phyloP scores from a whole-genome alignment of 495 filamentous ascomycete genomes.

The Recurvomyces mirabilis region DNA sequence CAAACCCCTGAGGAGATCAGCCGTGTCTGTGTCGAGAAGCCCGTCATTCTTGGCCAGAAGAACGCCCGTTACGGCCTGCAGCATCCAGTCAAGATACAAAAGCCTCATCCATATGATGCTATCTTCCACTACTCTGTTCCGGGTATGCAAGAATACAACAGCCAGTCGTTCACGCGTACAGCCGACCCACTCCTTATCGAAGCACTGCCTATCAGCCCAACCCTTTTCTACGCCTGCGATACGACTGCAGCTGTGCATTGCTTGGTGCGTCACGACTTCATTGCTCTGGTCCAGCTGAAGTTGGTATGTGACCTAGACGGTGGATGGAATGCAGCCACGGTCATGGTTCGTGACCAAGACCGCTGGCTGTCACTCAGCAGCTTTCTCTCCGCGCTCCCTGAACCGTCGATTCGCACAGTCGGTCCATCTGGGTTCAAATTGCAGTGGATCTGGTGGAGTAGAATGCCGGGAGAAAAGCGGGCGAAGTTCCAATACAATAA shows the following conservation, averaged over 20 bases:
- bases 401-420: background rate
- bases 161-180: background rate
- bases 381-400: background rate
- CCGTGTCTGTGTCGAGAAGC: background rate
- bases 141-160: too few relatives aligned
- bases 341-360: background rate
- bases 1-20: too few relatives aligned
- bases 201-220: background rate
- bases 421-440: background rate
- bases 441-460: background rate
- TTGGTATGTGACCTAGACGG: background rate
- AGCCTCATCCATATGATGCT: background rate
- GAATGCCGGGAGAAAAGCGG: too few relatives aligned
- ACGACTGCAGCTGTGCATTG: background rate
- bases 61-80: background rate
- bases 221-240: conserved; percentile 2
- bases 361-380: background rate
- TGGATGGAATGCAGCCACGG: background rate
- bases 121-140: background rate
- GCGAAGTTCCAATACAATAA: too few relatives aligned
- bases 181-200: background rate
- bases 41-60: background rate
- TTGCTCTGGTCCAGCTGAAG: background rate
- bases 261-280: background rate
- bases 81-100: background rate